These are phyloP conservation scores for Cercophora sp. DNA, from an alignment of 495 filamentous ascomycete genomes.

Conservation along the genomic window DNA sequence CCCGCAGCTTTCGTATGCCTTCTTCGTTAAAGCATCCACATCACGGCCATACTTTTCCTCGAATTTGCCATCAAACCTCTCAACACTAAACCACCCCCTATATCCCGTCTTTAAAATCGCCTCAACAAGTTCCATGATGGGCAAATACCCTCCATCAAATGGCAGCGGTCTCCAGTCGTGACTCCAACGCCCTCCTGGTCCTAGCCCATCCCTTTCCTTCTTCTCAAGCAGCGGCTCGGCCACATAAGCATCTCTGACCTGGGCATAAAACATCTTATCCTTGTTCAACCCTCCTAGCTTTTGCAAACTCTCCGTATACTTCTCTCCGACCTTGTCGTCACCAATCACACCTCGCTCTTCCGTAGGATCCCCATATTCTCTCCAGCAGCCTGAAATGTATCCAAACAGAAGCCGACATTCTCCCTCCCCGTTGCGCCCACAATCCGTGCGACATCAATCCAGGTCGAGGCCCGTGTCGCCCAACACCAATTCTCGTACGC, in stretches of 20 bases:
- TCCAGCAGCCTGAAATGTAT: slow-evolving; percentile 77
- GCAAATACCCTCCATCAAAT: slow-evolving; percentile 66
- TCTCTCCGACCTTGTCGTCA: neutral
- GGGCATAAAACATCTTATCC: slow-evolving; percentile 72
- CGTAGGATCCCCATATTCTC: slow-evolving; percentile 74
- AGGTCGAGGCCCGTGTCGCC: slow-evolving; percentile 66
- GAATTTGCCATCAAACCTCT: slow-evolving; percentile 67
- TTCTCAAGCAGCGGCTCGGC: slow-evolving; percentile 49
- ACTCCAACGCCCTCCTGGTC: slow-evolving; percentile 67
- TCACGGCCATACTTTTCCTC: slow-evolving; percentile 51
- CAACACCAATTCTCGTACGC: slow-evolving; percentile 88
- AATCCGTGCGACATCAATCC: slow-evolving; percentile 66
- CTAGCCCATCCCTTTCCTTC: slow-evolving; percentile 41
- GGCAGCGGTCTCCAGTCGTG: slow-evolving; percentile 67
- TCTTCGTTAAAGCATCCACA: slow-evolving; percentile 53
- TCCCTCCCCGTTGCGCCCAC: slow-evolving; percentile 54
- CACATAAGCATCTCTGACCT: slow-evolving; percentile 77
- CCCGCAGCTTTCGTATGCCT: slow-evolving; percentile 55
- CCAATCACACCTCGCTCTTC: neutral
- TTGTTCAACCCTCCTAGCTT: slow-evolving; percentile 57
- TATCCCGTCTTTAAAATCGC: slow-evolving; percentile 71
- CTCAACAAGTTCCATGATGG: slow-evolving; percentile 58
- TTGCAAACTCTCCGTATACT: slow-evolving; percentile 39
- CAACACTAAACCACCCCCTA: slow-evolving; percentile 67
- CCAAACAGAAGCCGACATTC: slow-evolving; percentile 74